phyloP scores from a whole-genome alignment of 2,329 filamentous ascomycete genomes.

The Didymella segeticola region DNA sequence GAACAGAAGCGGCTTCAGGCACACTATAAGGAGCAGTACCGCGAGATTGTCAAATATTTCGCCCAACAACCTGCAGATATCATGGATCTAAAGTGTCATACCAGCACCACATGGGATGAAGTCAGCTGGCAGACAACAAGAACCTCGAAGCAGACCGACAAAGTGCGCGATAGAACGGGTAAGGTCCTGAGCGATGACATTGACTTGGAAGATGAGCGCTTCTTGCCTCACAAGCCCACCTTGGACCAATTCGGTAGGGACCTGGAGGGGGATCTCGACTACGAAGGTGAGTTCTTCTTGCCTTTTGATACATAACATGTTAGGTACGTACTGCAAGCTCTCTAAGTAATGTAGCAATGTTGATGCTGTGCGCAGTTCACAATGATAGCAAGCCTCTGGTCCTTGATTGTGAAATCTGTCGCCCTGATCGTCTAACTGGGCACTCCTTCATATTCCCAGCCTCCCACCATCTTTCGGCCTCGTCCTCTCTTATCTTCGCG shows the following conservation, averaged over 20 bases:
- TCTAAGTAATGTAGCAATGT: neutral
- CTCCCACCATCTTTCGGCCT: conserved; percentile 56
- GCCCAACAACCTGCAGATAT: neutral
- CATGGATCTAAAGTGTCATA: neutral
- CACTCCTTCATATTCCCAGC: conserved; percentile 74
- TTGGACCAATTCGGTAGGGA: neutral
- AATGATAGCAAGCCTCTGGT: neutral
- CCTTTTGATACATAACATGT: neutral
- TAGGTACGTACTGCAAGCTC: neutral
- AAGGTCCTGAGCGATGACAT: neutral
- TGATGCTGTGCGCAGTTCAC: neutral
- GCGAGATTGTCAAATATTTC: neutral
- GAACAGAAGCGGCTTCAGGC: neutral
- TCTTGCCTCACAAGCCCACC: neutral
- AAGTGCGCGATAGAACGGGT: neutral
- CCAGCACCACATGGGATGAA: neutral
- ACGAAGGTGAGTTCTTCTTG: neutral
- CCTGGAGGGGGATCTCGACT: neutral
- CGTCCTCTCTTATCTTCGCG: conserved; percentile 59
- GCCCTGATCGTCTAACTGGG: conserved; percentile 48
- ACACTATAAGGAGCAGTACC: neutral
- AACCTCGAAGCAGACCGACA: neutral
- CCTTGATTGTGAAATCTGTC: no score
- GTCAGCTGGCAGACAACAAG: neutral
- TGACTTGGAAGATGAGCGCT: neutral